Percentiles rank a stretch among this genome's conserved stretches.
Conservation (phyloP, 768 basidiomycete genomes). For the Agrocybe pediades region DNA sequence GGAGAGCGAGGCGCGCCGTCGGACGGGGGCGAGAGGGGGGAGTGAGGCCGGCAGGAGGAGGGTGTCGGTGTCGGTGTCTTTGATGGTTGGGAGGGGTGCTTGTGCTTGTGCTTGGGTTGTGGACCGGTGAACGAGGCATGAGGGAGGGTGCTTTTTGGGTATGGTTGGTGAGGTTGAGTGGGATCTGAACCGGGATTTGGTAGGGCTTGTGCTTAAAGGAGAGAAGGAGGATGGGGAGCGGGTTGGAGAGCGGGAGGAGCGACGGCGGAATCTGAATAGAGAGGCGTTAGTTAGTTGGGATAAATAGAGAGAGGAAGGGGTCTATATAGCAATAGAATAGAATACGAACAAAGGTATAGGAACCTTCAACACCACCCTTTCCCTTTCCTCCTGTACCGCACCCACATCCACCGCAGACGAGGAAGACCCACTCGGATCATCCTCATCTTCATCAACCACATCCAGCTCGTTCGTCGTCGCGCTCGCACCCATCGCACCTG, state of each 20-base stretch:
- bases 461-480: background rate
- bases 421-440: too few relatives aligned
- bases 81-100: background rate
- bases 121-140: constrained; percentile 57
- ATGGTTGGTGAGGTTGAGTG: constrained; percentile 29
- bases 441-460: background rate
- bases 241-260: constrained; percentile 37
- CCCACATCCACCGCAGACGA: background rate
- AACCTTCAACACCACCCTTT: constrained; percentile 58
- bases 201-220: background rate
- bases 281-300: constrained; percentile 5
- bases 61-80: background rate
- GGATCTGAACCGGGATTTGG: constrained; percentile 32
- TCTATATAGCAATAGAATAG: background rate
- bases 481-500: too few relatives aligned
- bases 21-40: constrained; percentile 23
- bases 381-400: constrained; percentile 17
- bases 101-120: constrained; percentile 5
- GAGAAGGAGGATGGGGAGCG: too few relatives aligned
- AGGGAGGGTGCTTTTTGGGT: constrained; percentile 38
- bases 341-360: constrained; percentile 59
- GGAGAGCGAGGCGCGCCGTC: constrained; percentile 34
- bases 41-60: constrained; percentile 5
- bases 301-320: background rate
- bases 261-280: constrained; percentile 40